Conservation (phyloP, 306 rosid species). For the Styphnolobium japonicum region DNA sequence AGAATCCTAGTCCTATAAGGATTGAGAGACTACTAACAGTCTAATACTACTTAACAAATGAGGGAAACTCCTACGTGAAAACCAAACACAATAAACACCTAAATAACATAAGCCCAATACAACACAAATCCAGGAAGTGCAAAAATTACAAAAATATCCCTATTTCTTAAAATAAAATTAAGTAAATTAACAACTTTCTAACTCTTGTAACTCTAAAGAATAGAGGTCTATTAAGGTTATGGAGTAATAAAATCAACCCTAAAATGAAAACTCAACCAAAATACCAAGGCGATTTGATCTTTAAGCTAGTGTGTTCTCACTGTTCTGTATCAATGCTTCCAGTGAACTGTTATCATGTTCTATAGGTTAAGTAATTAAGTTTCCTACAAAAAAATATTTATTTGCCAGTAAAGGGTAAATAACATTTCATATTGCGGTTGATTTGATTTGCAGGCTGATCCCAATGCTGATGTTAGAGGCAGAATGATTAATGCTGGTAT, state of each 20-base stretch:
- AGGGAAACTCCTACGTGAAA: not conserved
- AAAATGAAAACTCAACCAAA: not conserved
- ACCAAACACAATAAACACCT: not conserved
- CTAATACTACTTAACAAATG: not conserved
- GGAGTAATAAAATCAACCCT: not conserved
- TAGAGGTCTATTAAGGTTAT: not conserved
- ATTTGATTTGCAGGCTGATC: constrained; percentile 84
- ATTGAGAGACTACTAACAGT: not conserved
- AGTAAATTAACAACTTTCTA: not conserved
- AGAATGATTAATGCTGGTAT: constrained; percentile 98
- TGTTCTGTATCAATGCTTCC: not conserved
- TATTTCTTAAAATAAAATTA: not conserved
- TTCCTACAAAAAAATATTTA: not conserved
- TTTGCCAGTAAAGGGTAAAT: not conserved
- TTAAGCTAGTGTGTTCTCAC: not conserved
- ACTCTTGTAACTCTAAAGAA: not conserved
- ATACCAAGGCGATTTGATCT: not conserved
- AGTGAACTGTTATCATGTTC: not conserved
- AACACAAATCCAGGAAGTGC: not conserved
- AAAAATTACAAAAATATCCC: not conserved
- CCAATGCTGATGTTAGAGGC: constrained; percentile 87
- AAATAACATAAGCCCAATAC: not conserved
- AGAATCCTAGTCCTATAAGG: not conserved
- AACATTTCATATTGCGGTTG: constrained; percentile 21
- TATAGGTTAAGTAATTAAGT: not conserved